Evolutionary conservation across 257 asterid genomes (phyloP), one percentile per base, ranked within the genome.

Genomic region (Oldenlandia corymbosa): DNA sequence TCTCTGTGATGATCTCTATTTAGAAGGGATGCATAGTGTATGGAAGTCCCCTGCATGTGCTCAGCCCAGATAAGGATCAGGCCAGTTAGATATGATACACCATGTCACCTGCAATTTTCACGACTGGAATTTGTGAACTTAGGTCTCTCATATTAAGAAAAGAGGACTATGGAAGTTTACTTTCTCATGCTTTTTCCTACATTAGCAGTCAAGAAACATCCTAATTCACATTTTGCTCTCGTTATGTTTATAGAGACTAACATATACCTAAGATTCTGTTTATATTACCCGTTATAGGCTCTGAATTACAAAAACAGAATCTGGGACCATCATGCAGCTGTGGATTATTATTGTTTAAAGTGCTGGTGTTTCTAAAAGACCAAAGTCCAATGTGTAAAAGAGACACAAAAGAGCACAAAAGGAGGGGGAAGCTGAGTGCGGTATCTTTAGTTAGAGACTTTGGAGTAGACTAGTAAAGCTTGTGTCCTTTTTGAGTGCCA

Each of bases 271-370:
- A 23, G 45, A 68, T 50, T 68, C 56, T 43, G 53, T 60, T 36
- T 28, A 26, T 60, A 49, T 32, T 60, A 41, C 60, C 43, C 49
- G 8, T 13, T 32, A 13, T 28, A 41, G 28, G 48, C 42, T 16
- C 30, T 32, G 34, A 31, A 13, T 62, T 3, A 31, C 49, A 11
- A 31, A 48, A 26, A 34, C 1, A 59, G 67, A 68, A 68, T 60
- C 67, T 49, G 73, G 73, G 61, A 60, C 67, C 67, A 60, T 50
- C 55, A 18, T 7, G 60, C 55, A 2, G 67, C 5, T 49, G 13
- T 4, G 42, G 61, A 60, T 60, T 63, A 66, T 55, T 36, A 42
- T 17, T 11, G 1, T 11, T 42, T 18, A 42, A 11, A 7, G 47
- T 42, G 47, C 47, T 27, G 39, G 62, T n/a, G 27, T 16, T 23